A percentile compares a stretch with the other conserved stretches of the same genome.
phyloP scores from a whole-genome alignment of 1,139 yeast genomes.

The Pichia sp. region DNA sequence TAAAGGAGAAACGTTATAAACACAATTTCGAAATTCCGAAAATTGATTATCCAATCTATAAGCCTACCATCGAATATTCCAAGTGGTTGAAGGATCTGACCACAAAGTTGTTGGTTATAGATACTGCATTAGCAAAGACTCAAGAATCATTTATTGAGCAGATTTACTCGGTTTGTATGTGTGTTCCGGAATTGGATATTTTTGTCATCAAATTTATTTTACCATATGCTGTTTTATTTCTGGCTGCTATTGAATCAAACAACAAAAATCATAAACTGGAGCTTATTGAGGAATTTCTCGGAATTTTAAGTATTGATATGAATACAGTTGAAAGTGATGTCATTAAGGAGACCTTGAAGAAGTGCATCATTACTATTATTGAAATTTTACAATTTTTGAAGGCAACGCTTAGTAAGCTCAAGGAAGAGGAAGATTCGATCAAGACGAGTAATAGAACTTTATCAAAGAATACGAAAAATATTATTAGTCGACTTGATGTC shows the following conservation, averaged over 20 bases:
- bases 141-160: slow-evolving; percentile 5
- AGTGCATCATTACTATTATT: slow-evolving; percentile 72
- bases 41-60: slow-evolving; percentile 49
- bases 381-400: slow-evolving; percentile 80
- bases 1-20: slow-evolving; percentile 71
- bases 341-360: slow-evolving; percentile 53
- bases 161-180: slow-evolving; percentile 9
- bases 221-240: slow-evolving; percentile 61
- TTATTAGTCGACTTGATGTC: slow-evolving; percentile 36
- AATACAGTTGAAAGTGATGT: slow-evolving; percentile 48
- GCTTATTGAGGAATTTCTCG: slow-evolving; percentile 55
- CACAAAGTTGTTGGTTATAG: slow-evolving; percentile 35
- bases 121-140: slow-evolving; percentile 7
- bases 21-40: slow-evolving; percentile 27
- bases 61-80: slow-evolving; percentile 41
- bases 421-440: slow-evolving; percentile 33
- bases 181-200: slow-evolving; percentile 41
- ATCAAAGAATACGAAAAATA: slow-evolving; percentile 10
- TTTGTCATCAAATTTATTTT: slow-evolving; percentile 69
- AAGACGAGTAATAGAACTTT: slow-evolving; percentile 8
- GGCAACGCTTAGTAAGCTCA: slow-evolving; percentile 58
- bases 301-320: slow-evolving; percentile 51
- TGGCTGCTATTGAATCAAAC: slow-evolving; percentile 61
- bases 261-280: slow-evolving; percentile 43
- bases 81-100: slow-evolving; percentile 74